These are phyloP conservation scores for Trichoderma aggressivum DNA, from an alignment of 2,329 filamentous ascomycete species.

Conservation along the genomic window DNA sequence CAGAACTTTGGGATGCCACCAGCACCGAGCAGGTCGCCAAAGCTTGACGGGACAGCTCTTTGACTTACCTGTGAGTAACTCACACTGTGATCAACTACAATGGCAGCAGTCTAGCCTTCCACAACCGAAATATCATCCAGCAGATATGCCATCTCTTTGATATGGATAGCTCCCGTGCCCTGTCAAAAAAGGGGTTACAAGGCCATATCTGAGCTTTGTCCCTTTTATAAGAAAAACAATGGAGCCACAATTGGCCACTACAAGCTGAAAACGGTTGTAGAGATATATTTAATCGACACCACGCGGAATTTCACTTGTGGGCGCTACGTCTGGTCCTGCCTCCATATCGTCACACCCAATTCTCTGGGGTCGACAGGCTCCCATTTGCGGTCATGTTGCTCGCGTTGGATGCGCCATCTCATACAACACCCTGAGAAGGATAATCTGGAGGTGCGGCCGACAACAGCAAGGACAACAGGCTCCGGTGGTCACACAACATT, in stretches of 20 bases:
- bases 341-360: neutral
- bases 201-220: neutral
- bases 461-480: conserved; percentile 6
- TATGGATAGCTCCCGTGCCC: neutral
- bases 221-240: neutral
- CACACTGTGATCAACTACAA: neutral
- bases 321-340: neutral
- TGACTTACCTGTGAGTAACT: neutral
- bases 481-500: conserved; percentile 12
- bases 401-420: neutral
- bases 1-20: neutral
- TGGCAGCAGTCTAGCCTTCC: neutral
- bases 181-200: neutral
- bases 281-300: neutral
- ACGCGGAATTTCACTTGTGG: neutral
- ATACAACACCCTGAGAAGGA: neutral
- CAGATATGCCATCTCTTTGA: neutral
- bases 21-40: neutral
- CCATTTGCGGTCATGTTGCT: conserved; percentile 11
- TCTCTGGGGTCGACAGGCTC: neutral
- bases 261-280: neutral
- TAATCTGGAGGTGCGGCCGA: neutral
- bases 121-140: neutral
- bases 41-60: conserved; percentile 5
- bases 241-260: neutral